phyloP scores from a whole-genome alignment of 371 early-diverging fungal species.

The Apophysomyces variabilis region DNA sequence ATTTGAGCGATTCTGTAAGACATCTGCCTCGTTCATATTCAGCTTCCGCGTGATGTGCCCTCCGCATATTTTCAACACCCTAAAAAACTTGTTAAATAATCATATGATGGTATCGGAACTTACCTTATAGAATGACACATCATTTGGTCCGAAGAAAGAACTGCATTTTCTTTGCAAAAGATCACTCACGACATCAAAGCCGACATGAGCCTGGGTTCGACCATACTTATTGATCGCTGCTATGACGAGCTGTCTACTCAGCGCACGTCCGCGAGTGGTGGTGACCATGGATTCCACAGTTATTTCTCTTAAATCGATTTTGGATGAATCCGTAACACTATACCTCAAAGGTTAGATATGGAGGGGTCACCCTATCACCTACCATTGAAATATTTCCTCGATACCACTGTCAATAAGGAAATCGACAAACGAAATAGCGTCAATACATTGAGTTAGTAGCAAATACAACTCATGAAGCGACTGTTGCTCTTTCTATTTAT shows the following conservation, averaged over 20 bases:
- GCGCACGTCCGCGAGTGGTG: constrained; percentile 59
- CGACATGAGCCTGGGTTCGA: constrained; percentile 24
- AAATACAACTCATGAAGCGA: constrained; percentile 71
- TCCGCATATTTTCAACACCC: constrained; percentile 64
- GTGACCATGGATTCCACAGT: constrained; percentile 69
- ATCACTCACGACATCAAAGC: constrained; percentile 52
- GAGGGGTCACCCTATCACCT: constrained; percentile 1
- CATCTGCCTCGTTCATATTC: constrained; percentile 51
- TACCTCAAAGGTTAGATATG: neutral
- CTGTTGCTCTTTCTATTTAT: constrained; percentile 63
- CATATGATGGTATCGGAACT: neutral
- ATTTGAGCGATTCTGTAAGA: constrained; percentile 62
- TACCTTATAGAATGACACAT: constrained; percentile 80
- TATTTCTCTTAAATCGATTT: constrained; percentile 46
- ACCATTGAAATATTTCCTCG: constrained; percentile 59
- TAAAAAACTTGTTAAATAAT: constrained; percentile 11
- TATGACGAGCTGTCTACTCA: constrained; percentile 72
- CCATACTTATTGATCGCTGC: constrained; percentile 73
- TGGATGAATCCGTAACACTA: constrained; percentile 42
- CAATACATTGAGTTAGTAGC: constrained; percentile 68
- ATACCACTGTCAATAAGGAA: constrained; percentile 74
- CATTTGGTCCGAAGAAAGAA: constrained; percentile 71
- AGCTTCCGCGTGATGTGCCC: constrained; percentile 47
- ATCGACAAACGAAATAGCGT: constrained; percentile 76
- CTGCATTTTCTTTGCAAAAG: constrained; percentile 69